A percentile compares a stretch with the other conserved stretches of the same genome.
Conservation (phyloP, 805 yeast species). For the Lipomyces yamanashiensis region DNA sequence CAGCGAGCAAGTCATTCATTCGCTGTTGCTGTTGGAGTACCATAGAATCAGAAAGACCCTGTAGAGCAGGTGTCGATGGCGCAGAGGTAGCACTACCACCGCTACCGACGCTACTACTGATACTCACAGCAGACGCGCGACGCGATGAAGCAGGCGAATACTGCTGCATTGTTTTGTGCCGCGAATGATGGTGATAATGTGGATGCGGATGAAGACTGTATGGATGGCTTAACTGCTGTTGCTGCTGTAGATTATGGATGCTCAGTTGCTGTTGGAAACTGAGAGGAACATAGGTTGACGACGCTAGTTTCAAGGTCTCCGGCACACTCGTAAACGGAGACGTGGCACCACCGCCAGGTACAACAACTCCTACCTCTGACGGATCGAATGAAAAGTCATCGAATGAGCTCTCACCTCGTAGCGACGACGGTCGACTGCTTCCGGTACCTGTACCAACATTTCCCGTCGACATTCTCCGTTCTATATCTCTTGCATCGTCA, state of each 20-base stretch:
- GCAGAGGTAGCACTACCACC: slow-evolving; percentile 4
- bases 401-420: not conserved
- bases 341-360: not conserved
- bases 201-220: slow-evolving; percentile 32
- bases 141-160: slow-evolving; percentile 34
- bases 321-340: not conserved
- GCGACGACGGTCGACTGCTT: not conserved
- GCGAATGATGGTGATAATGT: slow-evolving; percentile 28
- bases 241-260: slow-evolving; percentile 7
- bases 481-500: not conserved
- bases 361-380: not conserved
- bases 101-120: slow-evolving; percentile 22
- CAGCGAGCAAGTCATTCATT: not conserved
- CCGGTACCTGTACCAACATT: not conserved
- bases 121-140: slow-evolving; percentile 27
- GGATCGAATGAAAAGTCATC: not conserved
- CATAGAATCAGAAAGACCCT: not conserved
- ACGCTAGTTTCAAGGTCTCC: not conserved
- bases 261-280: slow-evolving; percentile 13
- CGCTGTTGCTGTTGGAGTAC: not conserved
- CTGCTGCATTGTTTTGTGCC: slow-evolving; percentile 32
- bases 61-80: slow-evolving; percentile 2
- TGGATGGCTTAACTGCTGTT: slow-evolving; percentile 12
- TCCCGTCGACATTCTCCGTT: not conserved
- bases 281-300: slow-evolving; percentile 5